Percentiles rank a stretch among this genome's conserved stretches.
These are phyloP conservation scores for Trichoderma afroharzianum DNA, from an alignment of 2,329 filamentous ascomycete genomes.

Conservation along the genomic window DNA sequence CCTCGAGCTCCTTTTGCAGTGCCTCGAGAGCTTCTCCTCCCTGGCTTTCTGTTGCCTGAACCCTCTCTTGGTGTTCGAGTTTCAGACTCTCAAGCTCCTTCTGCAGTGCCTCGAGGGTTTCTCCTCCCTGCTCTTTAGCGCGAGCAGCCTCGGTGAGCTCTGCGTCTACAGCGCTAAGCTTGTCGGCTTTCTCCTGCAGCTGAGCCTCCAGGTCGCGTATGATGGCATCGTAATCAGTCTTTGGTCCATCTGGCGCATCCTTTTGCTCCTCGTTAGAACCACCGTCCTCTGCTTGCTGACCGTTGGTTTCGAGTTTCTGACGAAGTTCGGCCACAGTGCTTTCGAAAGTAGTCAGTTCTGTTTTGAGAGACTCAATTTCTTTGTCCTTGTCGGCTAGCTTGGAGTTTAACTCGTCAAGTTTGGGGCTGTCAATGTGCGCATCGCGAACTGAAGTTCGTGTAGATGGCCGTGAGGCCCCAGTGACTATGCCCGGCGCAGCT, in stretches of 20 bases:
- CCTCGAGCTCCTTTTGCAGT: background rate
- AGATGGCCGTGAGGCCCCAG: conserved; percentile 28
- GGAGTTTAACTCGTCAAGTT: conserved; percentile 58
- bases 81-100: background rate
- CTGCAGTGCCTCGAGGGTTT: conserved; percentile 47
- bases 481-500: conserved; percentile 44
- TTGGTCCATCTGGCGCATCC: conserved; percentile 43
- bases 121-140: conserved; percentile 47
- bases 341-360: conserved; percentile 53
- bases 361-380: conserved; percentile 55
- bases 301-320: conserved; percentile 44
- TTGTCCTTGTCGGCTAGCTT: conserved; percentile 57
- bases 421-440: conserved; percentile 42
- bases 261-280: conserved; percentile 40
- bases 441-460: conserved; percentile 38
- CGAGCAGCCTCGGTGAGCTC: conserved; percentile 48
- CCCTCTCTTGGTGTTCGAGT: background rate
- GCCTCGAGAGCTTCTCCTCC: background rate
- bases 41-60: background rate
- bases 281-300: conserved; percentile 37
- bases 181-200: conserved; percentile 47
- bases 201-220: conserved; percentile 46
- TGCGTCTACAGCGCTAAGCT: conserved; percentile 49
- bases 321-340: conserved; percentile 53
- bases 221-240: conserved; percentile 48